A percentile compares a stretch with the other conserved stretches of the same genome.
These are phyloP conservation scores for Amanita inopinata DNA, from an alignment of 768 basidiomycete species.

Conservation along the genomic window DNA sequence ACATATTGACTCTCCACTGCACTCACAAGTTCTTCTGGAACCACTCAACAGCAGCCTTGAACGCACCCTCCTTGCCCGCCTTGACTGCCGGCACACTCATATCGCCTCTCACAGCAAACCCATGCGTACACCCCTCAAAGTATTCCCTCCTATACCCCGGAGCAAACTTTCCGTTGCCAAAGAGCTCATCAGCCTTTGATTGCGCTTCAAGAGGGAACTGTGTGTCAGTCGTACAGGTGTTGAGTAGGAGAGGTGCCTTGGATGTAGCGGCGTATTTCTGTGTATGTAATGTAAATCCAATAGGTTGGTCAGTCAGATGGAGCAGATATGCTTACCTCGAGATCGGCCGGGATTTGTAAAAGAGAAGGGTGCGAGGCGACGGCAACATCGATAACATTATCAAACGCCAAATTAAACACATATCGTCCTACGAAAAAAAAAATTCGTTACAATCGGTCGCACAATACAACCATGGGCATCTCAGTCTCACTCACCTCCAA, in stretches of 20 bases:
- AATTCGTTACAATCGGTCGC: not conserved
- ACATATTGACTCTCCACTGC: not conserved
- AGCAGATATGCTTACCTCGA: slow-evolving; percentile 37
- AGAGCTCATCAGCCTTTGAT: slow-evolving; percentile 35
- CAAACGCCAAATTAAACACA: slow-evolving; percentile 54
- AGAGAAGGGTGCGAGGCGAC: slow-evolving; percentile 54
- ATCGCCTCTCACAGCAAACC: slow-evolving; percentile 45
- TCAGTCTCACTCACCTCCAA: slow-evolving; percentile 35
- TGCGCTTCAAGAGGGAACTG: slow-evolving; percentile 40
- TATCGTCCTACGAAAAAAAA: slow-evolving; percentile 50
- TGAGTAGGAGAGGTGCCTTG: slow-evolving; percentile 55
- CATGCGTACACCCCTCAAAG: slow-evolving; percentile 40
- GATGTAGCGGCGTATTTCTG: slow-evolving; percentile 39
- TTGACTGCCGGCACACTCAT: slow-evolving; percentile 39
- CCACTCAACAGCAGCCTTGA: slow-evolving; percentile 48
- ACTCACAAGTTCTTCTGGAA: slow-evolving; percentile 18
- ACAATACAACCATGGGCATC: not conserved
- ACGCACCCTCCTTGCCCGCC: slow-evolving; percentile 55
- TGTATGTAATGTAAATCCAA: not conserved
- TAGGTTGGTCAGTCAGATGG: not conserved
- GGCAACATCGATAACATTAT: slow-evolving; percentile 36
- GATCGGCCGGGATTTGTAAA: slow-evolving; percentile 47
- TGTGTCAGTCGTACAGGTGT: slow-evolving; percentile 46
- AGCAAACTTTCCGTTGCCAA: slow-evolving; percentile 35
- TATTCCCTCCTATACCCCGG: slow-evolving; percentile 41